Evolutionary conservation across 2,329 filamentous ascomycete genomes (phyloP).

Genomic region (Venturia oleaginea): DNA sequence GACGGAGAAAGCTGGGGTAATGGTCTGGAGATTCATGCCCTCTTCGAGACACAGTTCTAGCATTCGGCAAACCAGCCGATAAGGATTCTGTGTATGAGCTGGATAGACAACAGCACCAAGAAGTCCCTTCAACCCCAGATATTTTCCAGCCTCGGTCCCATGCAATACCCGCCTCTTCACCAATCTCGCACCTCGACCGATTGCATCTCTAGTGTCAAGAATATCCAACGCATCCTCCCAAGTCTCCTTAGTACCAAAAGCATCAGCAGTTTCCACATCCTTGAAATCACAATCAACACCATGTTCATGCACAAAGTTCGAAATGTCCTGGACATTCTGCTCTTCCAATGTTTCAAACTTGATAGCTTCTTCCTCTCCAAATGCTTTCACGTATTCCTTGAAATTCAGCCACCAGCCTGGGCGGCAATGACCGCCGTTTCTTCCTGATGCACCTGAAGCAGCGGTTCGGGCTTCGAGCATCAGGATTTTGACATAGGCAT

Average conservation of each 20-base stretch:
- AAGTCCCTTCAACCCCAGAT: conserved; percentile 17
- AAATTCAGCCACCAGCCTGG: conserved; percentile 22
- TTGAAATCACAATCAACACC: conserved; percentile 3
- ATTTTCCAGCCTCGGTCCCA: not conserved
- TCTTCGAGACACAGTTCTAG: conserved; percentile 19
- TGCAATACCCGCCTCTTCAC: not conserved
- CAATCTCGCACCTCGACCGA: not conserved
- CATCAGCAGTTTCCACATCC: conserved; percentile 20
- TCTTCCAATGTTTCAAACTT: conserved; percentile 20
- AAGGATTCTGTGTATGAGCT: not conserved
- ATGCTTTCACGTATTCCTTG: conserved; percentile 16
- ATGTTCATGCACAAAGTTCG: not conserved
- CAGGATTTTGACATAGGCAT: conserved; percentile 46
- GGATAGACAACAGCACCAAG: conserved; percentile 18
- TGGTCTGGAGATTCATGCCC: conserved; percentile 64
- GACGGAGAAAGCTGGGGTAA: conserved; percentile 48
- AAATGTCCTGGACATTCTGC: conserved; percentile 16
- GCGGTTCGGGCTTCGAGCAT: conserved; percentile 71
- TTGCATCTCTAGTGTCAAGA: not conserved
- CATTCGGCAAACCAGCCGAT: not conserved
- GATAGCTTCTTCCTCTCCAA: conserved; percentile 22
- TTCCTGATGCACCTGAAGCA: conserved; percentile 58
- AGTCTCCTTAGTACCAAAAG: conserved; percentile 13
- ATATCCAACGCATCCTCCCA: conserved; percentile 11
- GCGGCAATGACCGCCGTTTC: conserved; percentile 31